Evolutionary conservation across 805 yeast species (phyloP).

Genomic region (Teunomyces tritomae): DNA sequence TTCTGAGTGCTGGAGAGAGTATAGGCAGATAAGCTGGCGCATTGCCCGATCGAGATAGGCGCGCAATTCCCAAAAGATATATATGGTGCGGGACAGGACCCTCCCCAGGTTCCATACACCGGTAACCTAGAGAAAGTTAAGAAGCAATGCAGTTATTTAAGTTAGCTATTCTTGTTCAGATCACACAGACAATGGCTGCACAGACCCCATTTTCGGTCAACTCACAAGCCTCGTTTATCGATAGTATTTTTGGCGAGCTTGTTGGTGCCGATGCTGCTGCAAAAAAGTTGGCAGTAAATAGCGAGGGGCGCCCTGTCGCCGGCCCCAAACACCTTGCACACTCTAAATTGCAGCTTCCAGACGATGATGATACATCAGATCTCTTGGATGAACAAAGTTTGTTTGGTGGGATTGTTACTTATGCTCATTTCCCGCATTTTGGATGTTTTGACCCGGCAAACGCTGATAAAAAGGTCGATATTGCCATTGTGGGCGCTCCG

Average conservation of each 20-base stretch:
- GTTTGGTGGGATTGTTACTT: slow-evolving; percentile 55
- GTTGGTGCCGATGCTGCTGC: slow-evolving; percentile 12
- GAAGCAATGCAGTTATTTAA: not conserved
- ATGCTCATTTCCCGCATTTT: slow-evolving; percentile 47
- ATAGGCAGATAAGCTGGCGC: not conserved
- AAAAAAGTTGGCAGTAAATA: not conserved
- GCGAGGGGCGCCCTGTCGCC: no score
- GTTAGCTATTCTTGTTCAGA: not conserved
- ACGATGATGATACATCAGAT: slow-evolving; percentile 35
- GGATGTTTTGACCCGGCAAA: slow-evolving; percentile 45
- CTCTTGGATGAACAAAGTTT: slow-evolving; percentile 11
- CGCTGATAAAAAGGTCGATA: slow-evolving; percentile 31
- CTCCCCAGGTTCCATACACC: not conserved
- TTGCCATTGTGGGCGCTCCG: slow-evolving; percentile 59
- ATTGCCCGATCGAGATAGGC: not conserved
- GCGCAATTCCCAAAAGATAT: not conserved
- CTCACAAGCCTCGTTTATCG: slow-evolving; percentile 15
- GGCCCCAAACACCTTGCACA: slow-evolving; percentile 14
- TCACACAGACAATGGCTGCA: not conserved
- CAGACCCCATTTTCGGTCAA: not conserved
- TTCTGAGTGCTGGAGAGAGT: no score
- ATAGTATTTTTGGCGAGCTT: slow-evolving; percentile 25
- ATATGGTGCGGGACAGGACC: not conserved
- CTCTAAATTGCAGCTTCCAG: slow-evolving; percentile 26
- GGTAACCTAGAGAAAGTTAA: not conserved